Evolutionary conservation across 2,329 filamentous ascomycete species (phyloP), one percentile per base, ranked within the genome.

Genomic region (Claviceps sp.): DNA sequence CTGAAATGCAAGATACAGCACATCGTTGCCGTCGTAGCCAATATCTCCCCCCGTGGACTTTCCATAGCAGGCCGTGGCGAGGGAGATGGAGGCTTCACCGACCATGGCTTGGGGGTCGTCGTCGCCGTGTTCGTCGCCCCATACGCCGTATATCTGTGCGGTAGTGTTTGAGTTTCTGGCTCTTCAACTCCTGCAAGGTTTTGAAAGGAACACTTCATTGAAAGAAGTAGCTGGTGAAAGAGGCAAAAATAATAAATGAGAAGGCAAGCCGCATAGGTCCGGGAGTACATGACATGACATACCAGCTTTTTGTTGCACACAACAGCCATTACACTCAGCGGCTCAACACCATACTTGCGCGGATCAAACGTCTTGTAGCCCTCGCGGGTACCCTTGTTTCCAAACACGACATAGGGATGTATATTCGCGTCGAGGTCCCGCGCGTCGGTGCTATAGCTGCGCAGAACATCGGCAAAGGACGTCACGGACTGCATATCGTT

Each of bases 1-100:
- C 0, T 68, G 68, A 59, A 85, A 85, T 0, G 77, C 81, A 48
- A 85, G 70, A 62, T 77, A 84, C 39, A 85, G 63, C 0, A 84
- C 77, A 61, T 85, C 79, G 38, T 78, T 71, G 16, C 68, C 64
- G 42, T 71, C 70, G 61, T 84, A 74, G 1, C 81, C 81, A 51
- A 64, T 68, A 60, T 81, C 66, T 2, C 80, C 81, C 40, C 66
- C 77, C 37, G 84, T 66, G 1, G 61, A 60, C 5, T 68, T 64
- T 2, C 77, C 77, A 59, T 73, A 83, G 61, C 80, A 83, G 19
- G 74, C 67, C 37, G 76, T 75, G 2, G 76, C 80, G 7, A 83
- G 68, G 1, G 77, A 73, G 56, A 83, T 73, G 26, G 76, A 75
- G 0, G 76, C 72, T 57, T 83, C 80, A 40, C 80, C 79, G 0